These are phyloP conservation scores for Monilinia aucupariae DNA, from an alignment of 2,329 filamentous ascomycete genomes.

Conservation along the genomic window DNA sequence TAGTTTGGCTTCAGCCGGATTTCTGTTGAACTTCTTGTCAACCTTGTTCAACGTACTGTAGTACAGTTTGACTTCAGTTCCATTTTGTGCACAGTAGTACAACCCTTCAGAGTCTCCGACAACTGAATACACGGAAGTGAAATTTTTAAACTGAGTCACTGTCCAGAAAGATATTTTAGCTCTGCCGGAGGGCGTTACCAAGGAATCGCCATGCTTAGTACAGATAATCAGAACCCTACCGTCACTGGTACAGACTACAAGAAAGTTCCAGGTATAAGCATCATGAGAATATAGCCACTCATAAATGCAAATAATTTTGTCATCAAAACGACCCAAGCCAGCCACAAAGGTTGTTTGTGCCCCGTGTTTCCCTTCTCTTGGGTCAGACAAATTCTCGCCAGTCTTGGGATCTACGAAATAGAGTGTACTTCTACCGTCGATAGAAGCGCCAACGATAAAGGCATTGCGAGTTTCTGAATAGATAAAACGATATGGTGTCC, in stretches of 20 bases:
- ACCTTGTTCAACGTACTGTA: neutral
- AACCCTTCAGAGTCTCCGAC: conserved; percentile 51
- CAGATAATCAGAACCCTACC: conserved; percentile 54
- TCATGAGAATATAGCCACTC: conserved; percentile 60
- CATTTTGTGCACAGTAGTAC: conserved; percentile 50
- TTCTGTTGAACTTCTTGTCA: conserved; percentile 48
- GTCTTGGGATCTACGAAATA: conserved; percentile 53
- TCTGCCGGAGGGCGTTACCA: neutral
- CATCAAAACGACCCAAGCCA: conserved; percentile 51
- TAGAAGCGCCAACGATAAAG: conserved; percentile 48
- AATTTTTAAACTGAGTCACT: conserved; percentile 36
- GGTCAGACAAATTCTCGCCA: conserved; percentile 46
- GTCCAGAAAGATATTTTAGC: conserved; percentile 48
- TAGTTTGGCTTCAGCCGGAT: conserved; percentile 44
- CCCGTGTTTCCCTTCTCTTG: conserved; percentile 37
- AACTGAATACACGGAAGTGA: conserved; percentile 49
- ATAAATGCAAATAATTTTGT: conserved; percentile 54
- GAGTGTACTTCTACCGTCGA: conserved; percentile 44
- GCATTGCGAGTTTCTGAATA: conserved; percentile 49
- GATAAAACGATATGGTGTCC: conserved; percentile 42
- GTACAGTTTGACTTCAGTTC: conserved; percentile 1
- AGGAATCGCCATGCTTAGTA: conserved; percentile 32
- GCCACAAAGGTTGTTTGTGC: conserved; percentile 45
- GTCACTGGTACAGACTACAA: conserved; percentile 53
- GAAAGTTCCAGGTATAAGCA: conserved; percentile 54